Evolutionary conservation across 108 stramenopile species (phyloP), one percentile per base, ranked within the genome.

Genomic region (Fistulifera pelliculosa): DNA sequence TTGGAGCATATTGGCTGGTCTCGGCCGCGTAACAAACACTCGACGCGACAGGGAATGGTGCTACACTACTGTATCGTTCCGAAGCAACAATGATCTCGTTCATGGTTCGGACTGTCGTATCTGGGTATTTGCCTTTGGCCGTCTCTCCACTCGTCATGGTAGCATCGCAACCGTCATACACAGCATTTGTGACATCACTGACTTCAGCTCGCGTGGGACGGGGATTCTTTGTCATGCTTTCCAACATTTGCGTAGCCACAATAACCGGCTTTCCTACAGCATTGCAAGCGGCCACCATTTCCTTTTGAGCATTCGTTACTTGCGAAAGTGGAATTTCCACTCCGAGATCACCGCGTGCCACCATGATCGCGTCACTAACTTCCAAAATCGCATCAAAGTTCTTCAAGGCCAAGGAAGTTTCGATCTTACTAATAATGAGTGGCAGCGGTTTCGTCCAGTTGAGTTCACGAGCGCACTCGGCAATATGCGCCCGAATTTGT

Each of bases 111-210:
- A 97, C 92, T 5, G 95, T 78, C n/a, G 93, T 85, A 15, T 77
- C 71, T 18, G 96, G 96, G 68, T 89, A 98, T 54, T 92, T 90
- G 14, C 98, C 98, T 67, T 96, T 96, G 38, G 96, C 96, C 1
- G 98, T 99, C 75, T 99, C 98, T 7, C 96, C 98, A 38, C 84
- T 87, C 7, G 94, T 79, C 98, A 99, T 99, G 51, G 97, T 96
- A 41, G 87, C 88, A 64, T 99, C 98, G 24, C 96, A 91, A n/a
- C 98, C 98, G 63, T 99, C 98, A 28, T 96, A 86, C 4, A 99
- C 95, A 16, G 98, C 98, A 59, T 99, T 99, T 25, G 96, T 96
- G 4, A 99, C 96, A 74, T 99, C 98, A 12, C 90, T 76, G 25
- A 94, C 95, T 72, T 99, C 98, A 3, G 98, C 98, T 7, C 96